Conservation (phyloP, 495 filamentous ascomycete species). For the Rostrohypoxylon terebratum region DNA sequence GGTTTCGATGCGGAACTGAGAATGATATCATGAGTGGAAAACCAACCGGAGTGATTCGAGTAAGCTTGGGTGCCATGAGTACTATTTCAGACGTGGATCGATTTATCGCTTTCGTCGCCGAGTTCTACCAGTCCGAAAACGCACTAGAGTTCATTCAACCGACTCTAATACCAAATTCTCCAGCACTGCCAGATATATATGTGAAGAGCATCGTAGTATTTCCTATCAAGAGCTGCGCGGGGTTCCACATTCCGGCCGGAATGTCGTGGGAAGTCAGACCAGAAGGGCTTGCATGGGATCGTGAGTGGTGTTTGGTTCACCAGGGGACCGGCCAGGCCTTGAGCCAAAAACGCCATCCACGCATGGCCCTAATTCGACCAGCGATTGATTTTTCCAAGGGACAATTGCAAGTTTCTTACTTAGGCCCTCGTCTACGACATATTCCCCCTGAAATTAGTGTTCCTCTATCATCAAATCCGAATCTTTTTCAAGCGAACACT, state of each 20-base stretch:
- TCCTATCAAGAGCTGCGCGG: slow-evolving; percentile 90
- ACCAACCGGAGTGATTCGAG: slow-evolving; percentile 86
- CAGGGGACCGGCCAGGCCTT: slow-evolving; percentile 80
- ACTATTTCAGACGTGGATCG: slow-evolving; percentile 77
- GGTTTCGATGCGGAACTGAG: slow-evolving; percentile 81
- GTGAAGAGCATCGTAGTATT: slow-evolving; percentile 76
- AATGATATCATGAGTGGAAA: slow-evolving; percentile 84
- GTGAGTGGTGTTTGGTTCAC: slow-evolving; percentile 94
- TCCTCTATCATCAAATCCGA: slow-evolving; percentile 70
- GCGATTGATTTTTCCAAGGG: slow-evolving; percentile 69
- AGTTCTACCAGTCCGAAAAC: slow-evolving; percentile 76
- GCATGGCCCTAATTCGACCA: slow-evolving; percentile 84
- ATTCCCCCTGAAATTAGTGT: slow-evolving; percentile 66
- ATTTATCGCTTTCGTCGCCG: slow-evolving; percentile 76
- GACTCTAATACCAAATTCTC: slow-evolving; percentile 1
- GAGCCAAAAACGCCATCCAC: slow-evolving; percentile 84
- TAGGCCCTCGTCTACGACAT: slow-evolving; percentile 50
- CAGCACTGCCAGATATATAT: slow-evolving; percentile 45
- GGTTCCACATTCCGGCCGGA: slow-evolving; percentile 74
- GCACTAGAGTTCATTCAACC: slow-evolving; percentile 21
- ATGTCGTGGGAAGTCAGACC: slow-evolving; percentile 76
- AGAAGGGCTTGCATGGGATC: slow-evolving; percentile 89
- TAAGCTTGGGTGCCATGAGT: slow-evolving; percentile 90
- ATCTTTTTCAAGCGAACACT: slow-evolving; percentile 56
- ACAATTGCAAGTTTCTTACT: slow-evolving; percentile 64